Percentiles rank a stretch among this genome's conserved stretches.
These are phyloP conservation scores for Kazachstania africana DNA, from an alignment of 805 yeast genomes.

Conservation along the genomic window DNA sequence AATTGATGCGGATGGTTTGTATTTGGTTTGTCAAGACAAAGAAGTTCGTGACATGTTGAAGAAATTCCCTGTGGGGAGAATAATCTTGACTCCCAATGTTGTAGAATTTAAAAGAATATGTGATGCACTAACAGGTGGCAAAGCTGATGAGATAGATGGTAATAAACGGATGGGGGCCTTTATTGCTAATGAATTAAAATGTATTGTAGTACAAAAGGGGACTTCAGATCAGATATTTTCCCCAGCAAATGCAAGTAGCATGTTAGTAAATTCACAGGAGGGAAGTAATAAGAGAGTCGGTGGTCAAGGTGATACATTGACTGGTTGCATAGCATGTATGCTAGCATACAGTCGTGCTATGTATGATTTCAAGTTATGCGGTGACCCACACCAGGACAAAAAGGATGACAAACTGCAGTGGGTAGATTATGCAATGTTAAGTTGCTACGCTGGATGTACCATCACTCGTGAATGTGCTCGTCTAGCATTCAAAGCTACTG, in stretches of 20 bases:
- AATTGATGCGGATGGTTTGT: constrained; percentile 86
- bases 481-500: constrained; percentile 51
- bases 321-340: constrained; percentile 77
- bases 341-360: constrained; percentile 64
- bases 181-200: constrained; percentile 16
- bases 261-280: constrained; percentile 32
- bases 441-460: constrained; percentile 61
- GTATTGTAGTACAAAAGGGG: constrained; percentile 55
- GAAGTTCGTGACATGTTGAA: constrained; percentile 29
- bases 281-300: constrained; percentile 83
- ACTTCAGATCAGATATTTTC: constrained; percentile 38
- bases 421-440: constrained; percentile 32
- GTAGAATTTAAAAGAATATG: constrained; percentile 68
- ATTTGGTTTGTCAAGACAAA: constrained; percentile 36
- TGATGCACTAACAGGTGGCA: constrained; percentile 32
- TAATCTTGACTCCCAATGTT: constrained; percentile 81
- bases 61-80: constrained; percentile 38
- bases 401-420: constrained; percentile 17
- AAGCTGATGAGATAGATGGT: constrained; percentile 7
- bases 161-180: constrained; percentile 15
- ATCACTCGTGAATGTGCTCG: constrained; percentile 55
- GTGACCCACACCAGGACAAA: constrained; percentile 26
- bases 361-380: constrained; percentile 53
- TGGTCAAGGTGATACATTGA: constrained; percentile 91
- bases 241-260: constrained; percentile 33